These are phyloP conservation scores for Hemisphaericaspora xylanilytica DNA, from an alignment of 1,139 yeast genomes.

Conservation along the genomic window DNA sequence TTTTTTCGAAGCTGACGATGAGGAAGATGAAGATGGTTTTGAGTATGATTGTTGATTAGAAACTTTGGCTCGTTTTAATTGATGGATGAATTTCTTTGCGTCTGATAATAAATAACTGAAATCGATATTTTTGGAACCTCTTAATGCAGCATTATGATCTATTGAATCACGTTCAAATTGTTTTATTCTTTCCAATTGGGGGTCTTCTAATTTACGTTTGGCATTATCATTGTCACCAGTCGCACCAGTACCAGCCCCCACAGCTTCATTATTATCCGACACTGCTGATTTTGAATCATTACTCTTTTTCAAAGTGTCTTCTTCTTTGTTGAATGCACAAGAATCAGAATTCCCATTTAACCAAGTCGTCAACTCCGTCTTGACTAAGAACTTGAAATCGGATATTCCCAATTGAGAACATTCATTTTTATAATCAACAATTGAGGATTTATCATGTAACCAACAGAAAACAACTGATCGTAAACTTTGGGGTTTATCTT, in stretches of 20 bases:
- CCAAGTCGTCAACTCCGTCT: conserved; percentile 83
- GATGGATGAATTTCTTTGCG: conserved; percentile 60
- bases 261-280: conserved; percentile 9
- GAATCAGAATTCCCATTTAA: conserved; percentile 63
- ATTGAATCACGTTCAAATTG: conserved; percentile 63
- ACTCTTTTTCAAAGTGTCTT: conserved; percentile 11
- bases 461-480: conserved; percentile 77
- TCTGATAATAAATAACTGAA: conserved; percentile 73
- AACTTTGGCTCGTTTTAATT: conserved; percentile 44
- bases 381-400: conserved; percentile 79
- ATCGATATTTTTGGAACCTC: conserved; percentile 75
- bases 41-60: conserved; percentile 12
- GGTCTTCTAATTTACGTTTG: conserved; percentile 47
- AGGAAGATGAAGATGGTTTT: neutral
- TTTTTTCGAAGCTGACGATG: conserved; percentile 26
- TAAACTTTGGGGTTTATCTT: conserved; percentile 50
- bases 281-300: conserved; percentile 1
- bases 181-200: conserved; percentile 53
- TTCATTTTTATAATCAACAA: conserved; percentile 77
- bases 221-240: no score
- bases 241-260: no score
- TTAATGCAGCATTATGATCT: conserved; percentile 76
- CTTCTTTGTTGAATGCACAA: conserved; percentile 48
- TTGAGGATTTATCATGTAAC: conserved; percentile 69
- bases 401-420: conserved; percentile 65